Evolutionary conservation across 2,329 filamentous ascomycete species (phyloP).

Genomic region (Fusarium burgessii): DNA sequence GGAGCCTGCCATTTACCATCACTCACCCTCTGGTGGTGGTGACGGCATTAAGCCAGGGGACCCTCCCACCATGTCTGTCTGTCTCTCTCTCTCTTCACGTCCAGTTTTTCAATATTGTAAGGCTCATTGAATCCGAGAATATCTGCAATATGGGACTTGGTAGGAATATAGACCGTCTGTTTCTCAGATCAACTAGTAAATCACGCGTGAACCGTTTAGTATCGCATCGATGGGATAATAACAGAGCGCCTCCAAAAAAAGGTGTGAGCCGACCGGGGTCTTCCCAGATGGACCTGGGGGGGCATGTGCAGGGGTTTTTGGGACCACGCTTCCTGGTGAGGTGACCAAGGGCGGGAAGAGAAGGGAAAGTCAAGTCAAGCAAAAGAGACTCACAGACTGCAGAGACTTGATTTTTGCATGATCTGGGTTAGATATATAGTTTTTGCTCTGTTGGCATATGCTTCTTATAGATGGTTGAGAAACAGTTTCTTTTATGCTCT

Average conservation of each 20-base stretch:
- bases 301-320: constrained; percentile 20
- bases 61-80: constrained; percentile 11
- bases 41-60: constrained; percentile 35
- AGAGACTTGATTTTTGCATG: not conserved
- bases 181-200: not conserved
- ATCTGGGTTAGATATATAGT: not conserved
- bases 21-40: constrained; percentile 7
- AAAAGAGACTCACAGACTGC: not conserved
- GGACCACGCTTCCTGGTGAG: constrained; percentile 30
- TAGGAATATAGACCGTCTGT: not conserved
- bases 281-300: constrained; percentile 17
- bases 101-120: not conserved
- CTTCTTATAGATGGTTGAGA: not conserved
- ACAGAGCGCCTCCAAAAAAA: constrained; percentile 26
- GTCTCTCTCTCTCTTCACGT: not conserved
- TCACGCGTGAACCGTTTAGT: constrained; percentile 6
- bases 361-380: not conserved
- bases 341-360: constrained; percentile 18
- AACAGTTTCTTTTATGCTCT: not conserved
- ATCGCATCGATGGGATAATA: constrained; percentile 1
- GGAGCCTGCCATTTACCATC: constrained; percentile 17
- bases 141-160: no score
- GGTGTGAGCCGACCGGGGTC: constrained; percentile 39
- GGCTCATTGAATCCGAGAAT: not conserved
- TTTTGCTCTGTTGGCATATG: not conserved